phyloP scores from a whole-genome alignment of 331 rosid species.

The Malus hybrid region DNA sequence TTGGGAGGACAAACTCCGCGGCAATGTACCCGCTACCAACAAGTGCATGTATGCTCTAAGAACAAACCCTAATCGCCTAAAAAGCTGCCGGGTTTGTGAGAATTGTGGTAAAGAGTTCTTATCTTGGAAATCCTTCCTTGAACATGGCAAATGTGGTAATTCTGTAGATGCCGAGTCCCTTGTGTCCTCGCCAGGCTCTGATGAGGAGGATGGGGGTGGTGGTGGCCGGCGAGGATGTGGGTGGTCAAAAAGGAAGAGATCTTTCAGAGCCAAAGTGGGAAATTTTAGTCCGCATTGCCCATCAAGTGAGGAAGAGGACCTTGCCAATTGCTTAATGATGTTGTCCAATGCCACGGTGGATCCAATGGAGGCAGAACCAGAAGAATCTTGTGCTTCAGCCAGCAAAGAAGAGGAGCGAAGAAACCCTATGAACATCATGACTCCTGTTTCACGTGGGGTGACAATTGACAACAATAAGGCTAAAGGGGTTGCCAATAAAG shows the following conservation, averaged over 20 bases:
- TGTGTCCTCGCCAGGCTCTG: constrained; percentile 50
- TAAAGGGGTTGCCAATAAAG: constrained; percentile 44
- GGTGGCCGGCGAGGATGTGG: constrained; percentile 28
- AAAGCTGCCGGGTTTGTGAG: constrained; percentile 71
- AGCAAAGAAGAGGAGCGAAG: constrained; percentile 68
- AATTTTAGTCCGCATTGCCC: constrained; percentile 46
- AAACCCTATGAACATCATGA: constrained; percentile 37
- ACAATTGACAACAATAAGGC: constrained; percentile 35
- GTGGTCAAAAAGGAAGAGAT: constrained; percentile 82
- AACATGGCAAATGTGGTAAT: constrained; percentile 78
- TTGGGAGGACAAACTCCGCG: constrained; percentile 58
- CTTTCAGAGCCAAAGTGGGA: constrained; percentile 56
- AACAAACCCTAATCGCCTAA: constrained; percentile 79
- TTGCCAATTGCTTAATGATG: constrained; percentile 89
- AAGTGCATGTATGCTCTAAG: constrained; percentile 81
- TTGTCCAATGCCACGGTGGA: constrained; percentile 67
- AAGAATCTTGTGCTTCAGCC: constrained; percentile 84
- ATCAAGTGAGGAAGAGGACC: constrained; percentile 79
- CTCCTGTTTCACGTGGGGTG: constrained; percentile 37
- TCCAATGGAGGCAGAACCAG: constrained; percentile 41
- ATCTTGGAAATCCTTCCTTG: constrained; percentile 83
- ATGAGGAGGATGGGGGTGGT: constrained; percentile 15
- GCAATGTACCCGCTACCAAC: constrained; percentile 32
- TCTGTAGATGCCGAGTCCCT: constrained; percentile 56
- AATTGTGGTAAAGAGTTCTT: constrained; percentile 77